Base-by-base conservation (phyloP, 495 filamentous ascomycete genomes). In the Acidomyces sp. region DNA sequence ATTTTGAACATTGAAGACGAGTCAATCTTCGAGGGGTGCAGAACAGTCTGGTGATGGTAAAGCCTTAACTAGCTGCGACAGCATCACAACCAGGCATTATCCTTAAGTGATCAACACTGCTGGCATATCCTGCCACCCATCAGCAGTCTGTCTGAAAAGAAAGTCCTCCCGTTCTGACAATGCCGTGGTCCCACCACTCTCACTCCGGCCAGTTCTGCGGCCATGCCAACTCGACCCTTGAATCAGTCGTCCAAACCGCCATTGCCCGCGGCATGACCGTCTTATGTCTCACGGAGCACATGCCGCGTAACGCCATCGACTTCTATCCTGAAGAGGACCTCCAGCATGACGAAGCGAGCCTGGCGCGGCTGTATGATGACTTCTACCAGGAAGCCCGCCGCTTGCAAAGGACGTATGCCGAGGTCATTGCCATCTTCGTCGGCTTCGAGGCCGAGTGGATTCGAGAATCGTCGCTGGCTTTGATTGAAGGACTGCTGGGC, bases 171-270 rank as follows among this genome's bases (percentile, higher is more conserved):
- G 17, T 11, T 22, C 7, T 29, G 25, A 36, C 27, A 27, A 97
- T 97, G 90, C 86, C 90, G 7, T 93, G 90, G 67, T 86, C 90
- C n/a, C 90, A 95, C 63, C 92, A 97, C 63, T 90, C 83, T 57
- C 90, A 97, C 67, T 95, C 87, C 34, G 92, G 90, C 36, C 82
- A 96, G 61, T 96, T 96, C 71, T 97, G 92, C 64, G 77, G 74
- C 7, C 90, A 96, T 65, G 90, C 88, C 17, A 71, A 77, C 55
- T 72, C 88, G 60, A 69, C 73, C 12, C 72, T 96, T 17, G 88
- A 94, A 55, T 77, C 84, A 46, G 72, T 96, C 41, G 67, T 96
- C 55, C 69, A 74, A 48, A 69, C 74, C 15, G 90, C 90, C 48
- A 86, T 96, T 58, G 55, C 63, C 34, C 68, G 75, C 41, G 77